phyloP scores from a whole-genome alignment of 495 filamentous ascomycete genomes.

The Xanthoparmelia taractica region DNA sequence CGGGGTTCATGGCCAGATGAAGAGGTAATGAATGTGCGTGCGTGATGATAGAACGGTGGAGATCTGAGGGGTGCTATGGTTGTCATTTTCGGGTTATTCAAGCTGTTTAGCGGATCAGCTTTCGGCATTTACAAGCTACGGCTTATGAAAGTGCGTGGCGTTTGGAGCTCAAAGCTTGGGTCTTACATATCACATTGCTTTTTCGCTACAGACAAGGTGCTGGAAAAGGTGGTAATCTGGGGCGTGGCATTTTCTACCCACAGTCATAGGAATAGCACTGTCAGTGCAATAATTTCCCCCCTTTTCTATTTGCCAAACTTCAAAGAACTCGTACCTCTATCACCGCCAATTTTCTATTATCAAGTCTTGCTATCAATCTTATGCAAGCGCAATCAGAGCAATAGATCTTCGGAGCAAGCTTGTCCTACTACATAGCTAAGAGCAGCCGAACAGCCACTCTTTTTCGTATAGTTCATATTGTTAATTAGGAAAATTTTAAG shows the following conservation, averaged over 20 bases:
- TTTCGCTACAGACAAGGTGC: neutral
- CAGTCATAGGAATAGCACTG: neutral
- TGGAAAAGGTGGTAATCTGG: neutral
- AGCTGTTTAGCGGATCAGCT: slow-evolving; percentile 1
- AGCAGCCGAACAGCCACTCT: neutral
- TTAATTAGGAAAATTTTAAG: neutral
- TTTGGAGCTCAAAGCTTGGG: neutral
- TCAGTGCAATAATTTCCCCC: too few species aligned
- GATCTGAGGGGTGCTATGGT: neutral
- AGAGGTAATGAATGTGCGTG: neutral
- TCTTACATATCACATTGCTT: neutral
- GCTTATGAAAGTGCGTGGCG: neutral
- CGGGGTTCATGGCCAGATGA: neutral
- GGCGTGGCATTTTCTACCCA: neutral
- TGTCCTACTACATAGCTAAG: neutral
- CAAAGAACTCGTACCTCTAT: neutral
- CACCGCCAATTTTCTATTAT: neutral
- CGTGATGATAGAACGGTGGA: neutral
- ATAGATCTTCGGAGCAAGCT: neutral
- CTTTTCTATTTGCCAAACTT: neutral
- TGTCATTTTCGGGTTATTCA: neutral
- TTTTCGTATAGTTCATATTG: neutral
- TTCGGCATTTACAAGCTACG: slow-evolving; percentile 16
- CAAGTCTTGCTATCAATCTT: neutral
- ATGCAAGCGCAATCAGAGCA: neutral